Conservation (phyloP, 1,284 basidiomycete genomes). For the Stygiomarasmius scandens region DNA sequence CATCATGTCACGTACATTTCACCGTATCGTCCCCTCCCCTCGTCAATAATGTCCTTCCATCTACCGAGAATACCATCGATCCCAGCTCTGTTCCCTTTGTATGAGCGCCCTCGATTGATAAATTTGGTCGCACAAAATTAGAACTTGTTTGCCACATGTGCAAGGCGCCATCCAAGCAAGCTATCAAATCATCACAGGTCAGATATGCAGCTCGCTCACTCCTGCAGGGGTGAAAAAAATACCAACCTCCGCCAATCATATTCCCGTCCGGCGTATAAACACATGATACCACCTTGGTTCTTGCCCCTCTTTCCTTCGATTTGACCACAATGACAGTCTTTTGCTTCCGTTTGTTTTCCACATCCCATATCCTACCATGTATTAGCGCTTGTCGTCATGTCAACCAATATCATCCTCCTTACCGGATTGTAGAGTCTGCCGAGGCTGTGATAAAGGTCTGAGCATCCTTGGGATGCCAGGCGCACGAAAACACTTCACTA, state of each 20-base stretch:
- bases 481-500: conserved; percentile 85
- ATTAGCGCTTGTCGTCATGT: conserved; percentile 9
- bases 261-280: conserved; percentile 86
- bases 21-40: conserved; percentile 93
- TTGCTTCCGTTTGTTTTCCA: conserved; percentile 86
- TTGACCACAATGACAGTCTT: conserved; percentile 95
- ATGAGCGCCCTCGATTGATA: conserved; percentile 87
- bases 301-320: conserved; percentile 92
- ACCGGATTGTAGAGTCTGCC: conserved; percentile 94
- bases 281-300: conserved; percentile 90
- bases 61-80: conserved; percentile 82
- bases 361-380: conserved; percentile 84
- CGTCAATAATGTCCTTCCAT: conserved; percentile 80
- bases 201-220: conserved; percentile 13
- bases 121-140: conserved; percentile 89
- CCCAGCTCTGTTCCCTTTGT: conserved; percentile 82
- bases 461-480: conserved; percentile 88
- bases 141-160: conserved; percentile 93
- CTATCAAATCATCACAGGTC: conserved; percentile 40
- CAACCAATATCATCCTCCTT: conserved; percentile 25
- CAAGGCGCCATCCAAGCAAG: conserved; percentile 87
- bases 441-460: conserved; percentile 89
- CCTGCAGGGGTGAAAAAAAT: conserved; percentile 10
- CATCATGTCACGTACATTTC: conserved; percentile 69
- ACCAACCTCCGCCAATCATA: conserved; percentile 83